Evolutionary conservation across 345 rosid species (phyloP).

Genomic region (Erucastrum elatum): DNA sequence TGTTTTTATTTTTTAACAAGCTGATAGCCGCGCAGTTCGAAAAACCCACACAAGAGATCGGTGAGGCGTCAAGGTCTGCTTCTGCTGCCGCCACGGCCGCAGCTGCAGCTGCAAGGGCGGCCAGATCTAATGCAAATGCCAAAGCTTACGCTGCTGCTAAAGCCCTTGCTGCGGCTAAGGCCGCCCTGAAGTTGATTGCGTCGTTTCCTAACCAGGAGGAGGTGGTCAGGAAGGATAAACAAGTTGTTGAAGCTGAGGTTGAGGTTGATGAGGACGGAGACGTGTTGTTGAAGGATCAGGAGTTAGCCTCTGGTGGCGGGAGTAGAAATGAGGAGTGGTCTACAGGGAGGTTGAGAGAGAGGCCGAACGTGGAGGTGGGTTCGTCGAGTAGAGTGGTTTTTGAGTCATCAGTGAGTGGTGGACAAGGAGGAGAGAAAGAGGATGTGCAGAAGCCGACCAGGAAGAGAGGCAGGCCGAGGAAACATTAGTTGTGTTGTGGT

Average conservation of each 20-base stretch:
- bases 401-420: not conserved
- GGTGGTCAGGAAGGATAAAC: slow-evolving; percentile 53
- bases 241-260: slow-evolving; percentile 49
- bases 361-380: slow-evolving; percentile 5
- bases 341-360: not conserved
- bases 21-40: slow-evolving; percentile 49
- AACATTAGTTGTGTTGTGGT: not conserved
- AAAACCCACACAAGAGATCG: slow-evolving; percentile 60
- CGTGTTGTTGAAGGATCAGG: not conserved
- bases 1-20: too few relatives aligned
- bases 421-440: slow-evolving; percentile 5
- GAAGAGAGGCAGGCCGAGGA: slow-evolving; percentile 36
- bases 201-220: slow-evolving; percentile 53
- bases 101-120: slow-evolving; percentile 61
- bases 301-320: too few relatives aligned
- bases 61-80: slow-evolving; percentile 60
- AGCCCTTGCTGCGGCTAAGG: slow-evolving; percentile 72
- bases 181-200: slow-evolving; percentile 69
- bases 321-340: not conserved
- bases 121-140: slow-evolving; percentile 73
- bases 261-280: not conserved
- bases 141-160: slow-evolving; percentile 75
- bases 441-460: slow-evolving; percentile 13
- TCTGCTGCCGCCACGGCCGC: slow-evolving; percentile 63
- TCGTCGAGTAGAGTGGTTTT: not conserved